phyloP scores from a whole-genome alignment of 1,284 basidiomycete species.

The Cutaneotrichosporon mucoides region DNA sequence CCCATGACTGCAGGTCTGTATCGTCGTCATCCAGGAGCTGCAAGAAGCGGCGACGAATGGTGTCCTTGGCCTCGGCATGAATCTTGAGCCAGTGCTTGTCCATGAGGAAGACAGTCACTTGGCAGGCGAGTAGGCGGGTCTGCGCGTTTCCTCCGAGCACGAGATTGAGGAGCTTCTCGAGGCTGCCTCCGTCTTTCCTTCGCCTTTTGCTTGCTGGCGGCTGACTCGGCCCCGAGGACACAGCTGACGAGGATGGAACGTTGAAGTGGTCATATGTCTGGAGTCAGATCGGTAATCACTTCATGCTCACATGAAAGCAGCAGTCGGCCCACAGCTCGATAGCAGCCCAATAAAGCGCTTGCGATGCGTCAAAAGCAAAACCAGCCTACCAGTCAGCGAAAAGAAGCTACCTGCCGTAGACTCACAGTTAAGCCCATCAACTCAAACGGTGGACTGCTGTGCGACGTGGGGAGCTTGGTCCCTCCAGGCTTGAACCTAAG shows the following conservation, averaged over 20 bases:
- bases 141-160: conserved; percentile 49
- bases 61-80: conserved; percentile 56
- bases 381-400: conserved; percentile 52
- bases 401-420: background rate
- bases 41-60: conserved; percentile 58
- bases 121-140: conserved; percentile 57
- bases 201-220: conserved; percentile 51
- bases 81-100: conserved; percentile 66
- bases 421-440: conserved; percentile 23
- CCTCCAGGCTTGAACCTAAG: conserved; percentile 9
- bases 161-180: conserved; percentile 57
- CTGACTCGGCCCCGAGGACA: background rate
- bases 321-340: conserved; percentile 81
- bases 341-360: conserved; percentile 74
- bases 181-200: conserved; percentile 50
- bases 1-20: conserved; percentile 67
- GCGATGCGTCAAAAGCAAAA: conserved; percentile 62
- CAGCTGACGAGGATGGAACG: background rate
- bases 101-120: conserved; percentile 78
- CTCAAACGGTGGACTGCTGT: conserved; percentile 22
- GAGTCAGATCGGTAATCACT: no score
- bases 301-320: conserved; percentile 58
- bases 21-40: conserved; percentile 65
- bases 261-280: conserved; percentile 2
- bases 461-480: background rate